Percentiles rank a stretch among this genome's conserved stretches.
Evolutionary conservation across 805 yeast species (phyloP).

Genomic region (Lachancea fermentati): DNA sequence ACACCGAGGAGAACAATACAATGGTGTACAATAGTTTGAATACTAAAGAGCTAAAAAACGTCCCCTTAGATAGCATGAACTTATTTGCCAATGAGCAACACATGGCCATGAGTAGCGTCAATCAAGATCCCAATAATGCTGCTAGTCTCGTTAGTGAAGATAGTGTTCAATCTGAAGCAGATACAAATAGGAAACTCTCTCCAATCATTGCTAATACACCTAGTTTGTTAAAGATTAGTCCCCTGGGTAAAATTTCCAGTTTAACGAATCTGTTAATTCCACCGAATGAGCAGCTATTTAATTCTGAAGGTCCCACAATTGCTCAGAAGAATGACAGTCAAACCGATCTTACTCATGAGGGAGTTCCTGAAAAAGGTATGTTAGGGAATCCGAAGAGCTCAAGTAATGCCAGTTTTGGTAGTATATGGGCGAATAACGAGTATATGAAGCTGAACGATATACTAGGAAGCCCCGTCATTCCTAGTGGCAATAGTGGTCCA

Average conservation of each 20-base stretch:
- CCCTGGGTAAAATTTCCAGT: conserved; percentile 5
- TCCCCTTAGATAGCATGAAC: too few species aligned
- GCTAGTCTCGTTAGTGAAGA: background rate
- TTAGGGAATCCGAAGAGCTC: background rate
- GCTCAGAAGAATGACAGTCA: background rate
- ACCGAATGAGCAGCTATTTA: background rate
- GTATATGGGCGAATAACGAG: conserved; percentile 45
- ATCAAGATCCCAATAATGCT: too few species aligned
- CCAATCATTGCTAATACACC: background rate
- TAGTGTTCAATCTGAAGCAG: background rate
- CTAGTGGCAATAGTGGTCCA: background rate
- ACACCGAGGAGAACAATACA: too few species aligned
- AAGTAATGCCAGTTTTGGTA: conserved; percentile 36
- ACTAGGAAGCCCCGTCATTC: conserved; percentile 5
- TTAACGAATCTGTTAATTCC: conserved; percentile 6
- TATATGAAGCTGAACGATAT: conserved; percentile 22
- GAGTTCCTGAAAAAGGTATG: too few species aligned
- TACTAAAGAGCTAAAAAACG: too few species aligned
- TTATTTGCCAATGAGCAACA: too few species aligned
- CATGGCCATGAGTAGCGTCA: too few species aligned
- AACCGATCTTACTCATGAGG: too few species aligned
- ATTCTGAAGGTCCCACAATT: background rate
- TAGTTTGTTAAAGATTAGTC: background rate
- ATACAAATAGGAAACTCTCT: background rate
- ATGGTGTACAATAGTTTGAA: too few species aligned